These are phyloP conservation scores for Tulasnella calospora DNA, from an alignment of 768 basidiomycete genomes.

Conservation along the genomic window DNA sequence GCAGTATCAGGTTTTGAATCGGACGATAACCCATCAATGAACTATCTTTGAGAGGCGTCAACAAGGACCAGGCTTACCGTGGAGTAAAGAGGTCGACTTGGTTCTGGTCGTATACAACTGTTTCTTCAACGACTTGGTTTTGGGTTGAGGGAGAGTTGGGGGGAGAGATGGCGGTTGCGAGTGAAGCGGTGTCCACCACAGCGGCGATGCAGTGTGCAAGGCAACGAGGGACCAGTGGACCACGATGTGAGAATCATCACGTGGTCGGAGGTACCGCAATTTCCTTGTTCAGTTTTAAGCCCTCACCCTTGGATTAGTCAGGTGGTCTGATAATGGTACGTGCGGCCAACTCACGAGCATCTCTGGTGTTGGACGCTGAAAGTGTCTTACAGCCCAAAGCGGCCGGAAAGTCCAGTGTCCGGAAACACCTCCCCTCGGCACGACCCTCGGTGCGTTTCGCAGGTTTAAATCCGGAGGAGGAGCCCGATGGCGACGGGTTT, in stretches of 20 bases:
- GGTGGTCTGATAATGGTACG: not conserved
- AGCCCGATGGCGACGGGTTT: not conserved
- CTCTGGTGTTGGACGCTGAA: not conserved
- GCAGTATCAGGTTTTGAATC: not conserved
- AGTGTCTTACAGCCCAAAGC: not conserved
- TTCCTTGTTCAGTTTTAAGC: not conserved
- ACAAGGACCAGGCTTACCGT: not conserved
- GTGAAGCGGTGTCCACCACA: not conserved
- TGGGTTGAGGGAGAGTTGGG: not conserved
- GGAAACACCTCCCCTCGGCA: not conserved
- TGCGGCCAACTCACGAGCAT: not conserved
- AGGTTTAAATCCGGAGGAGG: not conserved
- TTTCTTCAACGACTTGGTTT: not conserved
- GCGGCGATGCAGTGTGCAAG: conserved; percentile 1
- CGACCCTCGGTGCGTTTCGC: not conserved
- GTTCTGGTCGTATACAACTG: not conserved
- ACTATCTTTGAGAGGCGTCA: not conserved
- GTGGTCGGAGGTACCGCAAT: not conserved
- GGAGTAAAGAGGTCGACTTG: not conserved
- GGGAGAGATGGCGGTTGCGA: not conserved
- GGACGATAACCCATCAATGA: not conserved
- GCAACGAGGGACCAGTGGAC: not conserved
- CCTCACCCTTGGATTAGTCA: not conserved
- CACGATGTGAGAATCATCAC: not conserved
- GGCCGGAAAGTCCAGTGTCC: not conserved